Conservation (phyloP, 1,139 yeast species). For the Wickerhamomyces sp. region DNA sequence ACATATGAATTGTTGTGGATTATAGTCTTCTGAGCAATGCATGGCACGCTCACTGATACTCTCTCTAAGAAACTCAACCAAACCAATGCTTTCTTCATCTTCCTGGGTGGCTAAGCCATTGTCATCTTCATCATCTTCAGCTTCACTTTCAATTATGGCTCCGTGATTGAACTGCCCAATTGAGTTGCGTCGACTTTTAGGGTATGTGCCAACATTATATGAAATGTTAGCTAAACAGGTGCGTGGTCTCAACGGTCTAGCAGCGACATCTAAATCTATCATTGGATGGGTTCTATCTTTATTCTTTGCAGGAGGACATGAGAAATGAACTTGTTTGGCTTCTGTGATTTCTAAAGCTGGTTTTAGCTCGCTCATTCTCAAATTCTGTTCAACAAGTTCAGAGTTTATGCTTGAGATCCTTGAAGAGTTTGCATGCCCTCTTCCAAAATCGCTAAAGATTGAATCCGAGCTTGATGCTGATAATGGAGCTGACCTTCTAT, state of each 20-base stretch:
- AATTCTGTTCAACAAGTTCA: background rate
- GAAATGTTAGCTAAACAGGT: background rate
- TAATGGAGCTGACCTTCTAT: slow-evolving; percentile 15
- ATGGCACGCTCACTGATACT: slow-evolving; percentile 14
- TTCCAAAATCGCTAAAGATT: slow-evolving; percentile 9
- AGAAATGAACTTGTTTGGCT: background rate
- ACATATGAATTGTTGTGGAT: slow-evolving; percentile 8
- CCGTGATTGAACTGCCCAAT: background rate
- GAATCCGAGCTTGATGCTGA: slow-evolving; percentile 17
- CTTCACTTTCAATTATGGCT: slow-evolving; percentile 1
- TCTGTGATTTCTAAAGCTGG: background rate
- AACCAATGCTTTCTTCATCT: slow-evolving; percentile 6
- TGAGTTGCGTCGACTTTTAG: background rate
- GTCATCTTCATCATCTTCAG: slow-evolving; percentile 1
- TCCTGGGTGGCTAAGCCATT: background rate
- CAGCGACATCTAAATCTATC: slow-evolving; percentile 16
- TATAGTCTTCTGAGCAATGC: slow-evolving; percentile 9
- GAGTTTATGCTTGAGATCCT: background rate
- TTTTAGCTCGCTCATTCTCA: background rate
- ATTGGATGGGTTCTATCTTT: background rate
- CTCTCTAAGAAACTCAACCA: slow-evolving; percentile 20
- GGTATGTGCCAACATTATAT: slow-evolving; percentile 1
- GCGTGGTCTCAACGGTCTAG: slow-evolving; percentile 12
- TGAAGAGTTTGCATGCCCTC: background rate
- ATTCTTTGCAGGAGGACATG: background rate